Conservation (phyloP, 495 filamentous ascomycete genomes). For the Penicillium subrubescens region DNA sequence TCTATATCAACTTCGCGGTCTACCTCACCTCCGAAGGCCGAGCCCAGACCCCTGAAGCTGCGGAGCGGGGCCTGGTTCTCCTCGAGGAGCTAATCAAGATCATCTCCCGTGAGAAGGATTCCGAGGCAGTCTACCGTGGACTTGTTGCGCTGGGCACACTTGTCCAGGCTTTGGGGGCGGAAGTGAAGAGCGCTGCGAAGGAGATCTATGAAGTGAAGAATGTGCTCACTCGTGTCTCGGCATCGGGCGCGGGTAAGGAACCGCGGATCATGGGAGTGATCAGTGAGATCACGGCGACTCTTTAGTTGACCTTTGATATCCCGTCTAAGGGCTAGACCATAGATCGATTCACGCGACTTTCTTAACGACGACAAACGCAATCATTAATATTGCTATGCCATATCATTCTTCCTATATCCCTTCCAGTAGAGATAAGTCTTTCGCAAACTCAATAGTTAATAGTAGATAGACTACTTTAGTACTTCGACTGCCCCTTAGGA, state of each 20-base stretch:
- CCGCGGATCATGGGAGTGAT: slow-evolving; percentile 53
- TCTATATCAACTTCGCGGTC: slow-evolving; percentile 84
- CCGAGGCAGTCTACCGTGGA: slow-evolving; percentile 79
- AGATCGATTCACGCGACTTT: slow-evolving; percentile 20
- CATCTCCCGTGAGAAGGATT: slow-evolving; percentile 65
- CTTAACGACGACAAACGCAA: slow-evolving; percentile 29
- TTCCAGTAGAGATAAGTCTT: not conserved
- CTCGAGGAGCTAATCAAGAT: slow-evolving; percentile 66
- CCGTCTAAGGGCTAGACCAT: slow-evolving; percentile 11
- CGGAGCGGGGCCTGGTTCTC: slow-evolving; percentile 60
- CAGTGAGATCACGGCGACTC: slow-evolving; percentile 42
- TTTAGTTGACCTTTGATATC: slow-evolving; percentile 22
- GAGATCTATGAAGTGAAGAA: slow-evolving; percentile 48
- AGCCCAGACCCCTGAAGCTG: slow-evolving; percentile 41
- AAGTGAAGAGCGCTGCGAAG: slow-evolving; percentile 51
- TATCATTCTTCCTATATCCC: not conserved
- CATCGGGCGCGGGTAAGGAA: slow-evolving; percentile 46
- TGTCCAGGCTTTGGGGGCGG: slow-evolving; percentile 43
- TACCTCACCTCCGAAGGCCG: slow-evolving; percentile 50
- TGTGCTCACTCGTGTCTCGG: slow-evolving; percentile 37
- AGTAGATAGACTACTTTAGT: not conserved
- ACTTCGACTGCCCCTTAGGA: not conserved
- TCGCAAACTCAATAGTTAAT: not conserved
- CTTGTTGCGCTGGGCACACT: slow-evolving; percentile 85
- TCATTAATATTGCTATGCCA: not conserved